Evolutionary conservation across 225 moss, liverwort and hornwort genomes (phyloP), one percentile per base, ranked within the genome.

Genomic region (Asterella californica): DNA sequence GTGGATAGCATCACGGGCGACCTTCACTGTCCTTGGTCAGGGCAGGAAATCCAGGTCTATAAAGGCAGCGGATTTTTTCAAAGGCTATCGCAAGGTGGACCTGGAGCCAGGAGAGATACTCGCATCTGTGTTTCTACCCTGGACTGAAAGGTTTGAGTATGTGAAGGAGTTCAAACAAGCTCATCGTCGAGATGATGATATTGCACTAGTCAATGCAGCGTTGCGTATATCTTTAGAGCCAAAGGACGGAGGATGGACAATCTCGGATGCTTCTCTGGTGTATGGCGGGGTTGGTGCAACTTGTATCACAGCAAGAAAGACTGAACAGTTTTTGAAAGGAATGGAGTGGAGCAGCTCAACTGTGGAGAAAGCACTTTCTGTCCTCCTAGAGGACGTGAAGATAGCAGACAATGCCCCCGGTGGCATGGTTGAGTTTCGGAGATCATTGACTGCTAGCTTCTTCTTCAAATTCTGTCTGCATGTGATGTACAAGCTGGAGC

Each of bases 111-210:
- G 87, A 11, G 97, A 97, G 62, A 88, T 97, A 55, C 87, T 97
- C 5, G 79, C 74, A 4, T 91, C 87, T 25, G 76, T 94, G 25
- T 93, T 88, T 67, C 81, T 94, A 79, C 97, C 93, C 32, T 97
- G 93, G 88, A 90, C 90, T 17, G 86, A 70, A 75, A 81, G 81
- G 65, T 83, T 85, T 33, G 97, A 97, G 80, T 97, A 92, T 54
- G 91, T 97, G 63, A 94, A 93, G 83, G 97, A 94, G 63, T 97
- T 86, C 19, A 97, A 97, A 84, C 97, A 97, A 85, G 90, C 97
- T 10, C 97, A 97, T 79, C 92, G 97, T 50, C 91, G 97, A 32
- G 97, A 97, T 75, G 97, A 97, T 77, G 97, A 97, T 68, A 97
- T 97, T 73, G 97, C 97, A n/a, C 91, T 97, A 27, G 97, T 97